These are phyloP conservation scores for Tylopilus sp. DNA, from an alignment of 1,284 basidiomycete genomes.

Conservation along the genomic window DNA sequence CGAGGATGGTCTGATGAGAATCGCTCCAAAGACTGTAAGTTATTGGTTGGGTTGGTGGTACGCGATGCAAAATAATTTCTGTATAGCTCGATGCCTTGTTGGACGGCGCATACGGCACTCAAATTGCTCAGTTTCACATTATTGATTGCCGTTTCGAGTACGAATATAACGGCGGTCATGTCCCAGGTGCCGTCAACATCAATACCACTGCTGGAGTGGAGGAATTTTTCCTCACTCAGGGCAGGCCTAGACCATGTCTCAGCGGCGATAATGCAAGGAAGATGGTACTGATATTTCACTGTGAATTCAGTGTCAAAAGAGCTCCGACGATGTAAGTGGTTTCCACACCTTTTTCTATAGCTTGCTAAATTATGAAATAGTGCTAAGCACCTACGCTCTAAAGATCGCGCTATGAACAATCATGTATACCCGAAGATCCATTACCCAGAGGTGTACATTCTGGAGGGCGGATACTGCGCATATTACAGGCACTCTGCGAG, in stretches of 20 bases:
- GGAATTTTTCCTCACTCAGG: conserved; percentile 66
- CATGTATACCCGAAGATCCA: conserved; percentile 89
- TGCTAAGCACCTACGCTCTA: conserved; percentile 88
- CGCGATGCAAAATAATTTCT: background rate
- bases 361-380: conserved; percentile 40
- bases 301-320: conserved; percentile 94
- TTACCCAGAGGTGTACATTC: conserved; percentile 96
- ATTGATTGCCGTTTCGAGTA: conserved; percentile 99
- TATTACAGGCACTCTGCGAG: conserved; percentile 71
- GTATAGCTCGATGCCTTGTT: conserved; percentile 70
- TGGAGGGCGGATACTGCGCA: conserved; percentile 92
- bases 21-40: conserved; percentile 75
- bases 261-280: conserved; percentile 77
- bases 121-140: conserved; percentile 70
- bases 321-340: conserved; percentile 84
- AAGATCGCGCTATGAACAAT: conserved; percentile 85
- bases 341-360: background rate
- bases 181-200: conserved; percentile 89
- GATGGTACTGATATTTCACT: conserved; percentile 93
- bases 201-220: conserved; percentile 82
- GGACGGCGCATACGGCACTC: conserved; percentile 63
- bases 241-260: conserved; percentile 71
- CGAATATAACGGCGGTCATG: conserved; percentile 93
- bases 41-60: background rate
- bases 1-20: conserved; percentile 94